Evolutionary conservation across 1,284 basidiomycete genomes (phyloP).

Genomic region (Boletus sp.): DNA sequence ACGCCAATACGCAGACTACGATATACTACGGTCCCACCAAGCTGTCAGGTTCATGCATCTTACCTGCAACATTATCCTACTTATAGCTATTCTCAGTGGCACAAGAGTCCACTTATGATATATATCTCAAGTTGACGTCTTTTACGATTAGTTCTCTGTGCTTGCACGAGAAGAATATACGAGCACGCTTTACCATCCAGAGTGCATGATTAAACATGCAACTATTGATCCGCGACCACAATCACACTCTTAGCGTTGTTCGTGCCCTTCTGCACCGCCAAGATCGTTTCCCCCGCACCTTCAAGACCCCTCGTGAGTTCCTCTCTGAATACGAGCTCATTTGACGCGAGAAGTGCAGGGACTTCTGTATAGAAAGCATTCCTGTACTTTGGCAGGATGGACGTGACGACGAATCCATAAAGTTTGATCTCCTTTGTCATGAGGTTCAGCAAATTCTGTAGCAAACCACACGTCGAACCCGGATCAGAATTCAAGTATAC

Average conservation of each 20-base stretch:
- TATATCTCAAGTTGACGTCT: slow-evolving; percentile 9
- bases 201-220: not conserved
- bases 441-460: slow-evolving; percentile 10
- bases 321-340: slow-evolving; percentile 4
- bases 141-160: not conserved
- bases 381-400: slow-evolving; percentile 5
- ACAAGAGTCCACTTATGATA: slow-evolving; percentile 19
- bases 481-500: not conserved
- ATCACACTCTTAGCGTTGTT: slow-evolving; percentile 5
- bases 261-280: slow-evolving; percentile 10
- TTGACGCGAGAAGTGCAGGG: slow-evolving; percentile 6
- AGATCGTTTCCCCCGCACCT: slow-evolving; percentile 7
- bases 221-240: slow-evolving; percentile 11
- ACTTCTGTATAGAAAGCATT: slow-evolving; percentile 5
- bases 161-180: not conserved
- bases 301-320: slow-evolving; percentile 11
- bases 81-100: slow-evolving; percentile 23
- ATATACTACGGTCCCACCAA: not conserved
- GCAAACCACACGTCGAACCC: not conserved
- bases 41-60: slow-evolving; percentile 3
- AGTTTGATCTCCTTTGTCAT: slow-evolving; percentile 12
- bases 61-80: slow-evolving; percentile 19
- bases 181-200: not conserved
- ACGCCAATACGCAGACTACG: slow-evolving; percentile 9
- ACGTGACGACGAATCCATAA: slow-evolving; percentile 3